Evolutionary conservation across 2,329 filamentous ascomycete genomes (phyloP), one percentile per base, ranked within the genome.

Genomic region (Aspergillus ruber): DNA sequence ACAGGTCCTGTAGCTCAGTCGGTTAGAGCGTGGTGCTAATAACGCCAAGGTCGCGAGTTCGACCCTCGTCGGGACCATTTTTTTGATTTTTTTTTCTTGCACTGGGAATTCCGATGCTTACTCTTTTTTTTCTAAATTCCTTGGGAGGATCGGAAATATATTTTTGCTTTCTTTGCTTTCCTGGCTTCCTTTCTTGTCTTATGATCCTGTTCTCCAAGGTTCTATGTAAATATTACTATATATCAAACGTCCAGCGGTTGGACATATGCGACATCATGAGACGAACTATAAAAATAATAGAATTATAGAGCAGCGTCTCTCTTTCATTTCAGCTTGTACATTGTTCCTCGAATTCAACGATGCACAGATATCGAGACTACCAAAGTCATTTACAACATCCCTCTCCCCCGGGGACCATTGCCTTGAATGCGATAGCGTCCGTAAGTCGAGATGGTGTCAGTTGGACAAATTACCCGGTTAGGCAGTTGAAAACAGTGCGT

Each of bases 1-100:
- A 17, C 6, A 7, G 40, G 40, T 42, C 40, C 40, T 42, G 40
- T 42, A 42, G 40, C 40, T 42, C 40, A 42, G 40, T 29, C 40
- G 40, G 40, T 42, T 42, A 42, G 40, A 42, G 40, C 40, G 40
- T 42, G 40, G 40, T 42, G 40, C 40, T 42, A 42, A 42, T 42
- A 42, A 42, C 40, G 40, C 40, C 40, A 42, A 42, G 40, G 40
- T 42, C 40, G 40, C 40, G 40, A 42, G 40, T 42, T 42, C 40
- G 40, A 42, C 21, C 40, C 40, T 42, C 40, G 40, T 42, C 40
- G 40, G 40, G 40, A 42, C 40, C 40, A 42, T 17, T 29, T 3
- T 42, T 42, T 42, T 42, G 4, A 3, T 4, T 5, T 18, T 21
- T 17, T 35, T 8, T 17, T 7, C 8, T 3, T 17, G 6, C 33